These are phyloP conservation scores for Brassica rapa DNA, from an alignment of 345 rosid genomes.

Conservation along the genomic window DNA sequence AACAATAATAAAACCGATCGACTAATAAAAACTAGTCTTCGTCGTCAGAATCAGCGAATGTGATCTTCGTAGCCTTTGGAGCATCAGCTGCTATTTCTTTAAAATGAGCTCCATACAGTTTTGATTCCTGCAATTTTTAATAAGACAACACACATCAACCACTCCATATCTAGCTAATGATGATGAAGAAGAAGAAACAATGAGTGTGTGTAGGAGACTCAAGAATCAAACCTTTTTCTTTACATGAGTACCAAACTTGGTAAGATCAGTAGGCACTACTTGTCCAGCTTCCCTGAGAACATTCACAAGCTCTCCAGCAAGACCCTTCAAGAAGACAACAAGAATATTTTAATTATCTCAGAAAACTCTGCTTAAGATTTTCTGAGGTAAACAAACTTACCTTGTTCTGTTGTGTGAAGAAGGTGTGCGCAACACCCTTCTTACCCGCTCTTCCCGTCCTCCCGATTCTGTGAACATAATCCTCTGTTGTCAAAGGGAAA, in stretches of 20 bases:
- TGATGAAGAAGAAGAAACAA: not conserved
- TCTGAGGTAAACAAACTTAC: constrained; percentile 36
- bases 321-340: constrained; percentile 54
- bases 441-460: constrained; percentile 98
- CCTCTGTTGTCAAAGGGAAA: constrained; percentile 94
- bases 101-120: constrained; percentile 93
- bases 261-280: constrained; percentile 73
- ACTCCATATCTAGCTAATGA: not conserved
- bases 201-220: not conserved
- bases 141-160: constrained; percentile 20
- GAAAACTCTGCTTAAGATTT: not conserved
- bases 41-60: constrained; percentile 71
- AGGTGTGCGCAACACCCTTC: constrained; percentile 96
- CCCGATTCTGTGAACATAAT: constrained; percentile 93
- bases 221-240: constrained; percentile 72
- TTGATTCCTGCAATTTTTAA: constrained; percentile 65
- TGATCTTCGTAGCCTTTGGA: constrained; percentile 79
- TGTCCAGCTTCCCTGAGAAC: constrained; percentile 91
- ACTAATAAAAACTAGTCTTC: constrained; percentile 51
- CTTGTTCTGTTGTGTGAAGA: constrained; percentile 88
- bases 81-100: constrained; percentile 88
- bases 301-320: constrained; percentile 93
- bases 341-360: not conserved
- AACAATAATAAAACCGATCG: not conserved
- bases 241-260: constrained; percentile 93